Conservation (phyloP, 2,329 filamentous ascomycete species). For the Domatiomyces catenatus region DNA sequence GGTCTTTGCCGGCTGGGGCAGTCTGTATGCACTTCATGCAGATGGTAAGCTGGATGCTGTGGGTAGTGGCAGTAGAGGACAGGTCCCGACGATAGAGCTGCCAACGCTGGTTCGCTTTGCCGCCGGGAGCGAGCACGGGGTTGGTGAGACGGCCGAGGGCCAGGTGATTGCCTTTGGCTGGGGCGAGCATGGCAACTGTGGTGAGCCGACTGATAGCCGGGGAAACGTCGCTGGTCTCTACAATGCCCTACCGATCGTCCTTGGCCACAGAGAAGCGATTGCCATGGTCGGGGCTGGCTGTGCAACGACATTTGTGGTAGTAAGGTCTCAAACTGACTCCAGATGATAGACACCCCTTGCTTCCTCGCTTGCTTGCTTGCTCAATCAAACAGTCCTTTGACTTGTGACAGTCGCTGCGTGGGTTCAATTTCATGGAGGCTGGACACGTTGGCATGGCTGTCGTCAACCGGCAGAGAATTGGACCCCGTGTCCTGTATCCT, state of each 20-base stretch:
- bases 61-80: conserved; percentile 75
- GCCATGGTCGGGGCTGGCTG: conserved; percentile 68
- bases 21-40: conserved; percentile 53
- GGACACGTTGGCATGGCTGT: conserved; percentile 8
- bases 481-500: conserved; percentile 24
- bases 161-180: conserved; percentile 80
- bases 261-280: conserved; percentile 34
- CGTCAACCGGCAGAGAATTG: conserved; percentile 12
- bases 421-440: conserved; percentile 26
- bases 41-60: conserved; percentile 37
- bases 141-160: conserved; percentile 51
- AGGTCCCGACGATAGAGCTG: conserved; percentile 51
- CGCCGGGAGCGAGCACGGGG: conserved; percentile 77
- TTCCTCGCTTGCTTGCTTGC: conserved; percentile 5
- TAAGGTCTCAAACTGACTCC: conserved; percentile 5
- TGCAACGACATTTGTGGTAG: conserved; percentile 65
- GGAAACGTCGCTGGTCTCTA: conserved; percentile 55
- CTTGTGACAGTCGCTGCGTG: conserved; percentile 35
- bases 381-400: conserved; percentile 31
- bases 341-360: neutral
- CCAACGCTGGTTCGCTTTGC: conserved; percentile 50
- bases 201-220: conserved; percentile 44
- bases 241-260: conserved; percentile 33
- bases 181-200: conserved; percentile 97
- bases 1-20: conserved; percentile 68